A percentile compares a stretch with the other conserved stretches of the same genome.
phyloP scores from a whole-genome alignment of 2,329 filamentous ascomycete genomes.

The Epichloe typhina region DNA sequence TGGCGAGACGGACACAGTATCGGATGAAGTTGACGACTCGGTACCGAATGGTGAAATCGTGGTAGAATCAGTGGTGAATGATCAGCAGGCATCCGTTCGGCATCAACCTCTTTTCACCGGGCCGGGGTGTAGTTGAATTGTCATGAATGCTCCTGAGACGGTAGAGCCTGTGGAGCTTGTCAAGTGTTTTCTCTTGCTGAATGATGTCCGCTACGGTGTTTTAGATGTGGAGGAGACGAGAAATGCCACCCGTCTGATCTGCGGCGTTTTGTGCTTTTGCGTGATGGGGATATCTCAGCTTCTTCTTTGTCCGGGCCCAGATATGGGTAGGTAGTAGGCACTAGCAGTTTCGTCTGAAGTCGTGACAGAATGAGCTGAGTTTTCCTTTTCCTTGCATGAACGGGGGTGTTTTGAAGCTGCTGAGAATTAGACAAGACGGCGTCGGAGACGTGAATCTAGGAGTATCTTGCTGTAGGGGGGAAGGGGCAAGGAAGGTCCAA shows the following conservation, averaged over 20 bases:
- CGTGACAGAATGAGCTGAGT: not conserved
- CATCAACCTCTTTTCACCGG: slow-evolving; percentile 23
- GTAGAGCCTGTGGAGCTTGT: not conserved
- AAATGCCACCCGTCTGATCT: slow-evolving; percentile 1
- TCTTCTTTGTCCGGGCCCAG: not conserved
- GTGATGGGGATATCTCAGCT: not conserved
- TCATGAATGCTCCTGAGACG: not conserved
- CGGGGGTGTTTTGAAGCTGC: not conserved
- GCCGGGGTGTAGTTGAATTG: not conserved
- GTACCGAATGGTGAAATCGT: slow-evolving; percentile 16
- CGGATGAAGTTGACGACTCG: slow-evolving; percentile 23
- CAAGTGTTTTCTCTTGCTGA: not conserved
- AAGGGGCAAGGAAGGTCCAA: not conserved
- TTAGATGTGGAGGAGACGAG: not conserved
- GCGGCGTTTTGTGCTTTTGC: not conserved
- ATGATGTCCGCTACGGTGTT: not conserved
- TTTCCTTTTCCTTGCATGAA: not conserved
- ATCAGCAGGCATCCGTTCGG: slow-evolving; percentile 41
- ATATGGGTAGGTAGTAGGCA: not conserved
- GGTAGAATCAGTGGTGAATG: slow-evolving; percentile 15
- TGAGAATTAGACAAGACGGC: slow-evolving; percentile 2
- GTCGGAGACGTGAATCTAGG: slow-evolving; percentile 4
- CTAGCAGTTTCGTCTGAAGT: not conserved
- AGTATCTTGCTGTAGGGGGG: not conserved
- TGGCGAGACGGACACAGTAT: not conserved